Conservation (phyloP, 169 alveolate species). For the Eimeria zaria region DNA sequence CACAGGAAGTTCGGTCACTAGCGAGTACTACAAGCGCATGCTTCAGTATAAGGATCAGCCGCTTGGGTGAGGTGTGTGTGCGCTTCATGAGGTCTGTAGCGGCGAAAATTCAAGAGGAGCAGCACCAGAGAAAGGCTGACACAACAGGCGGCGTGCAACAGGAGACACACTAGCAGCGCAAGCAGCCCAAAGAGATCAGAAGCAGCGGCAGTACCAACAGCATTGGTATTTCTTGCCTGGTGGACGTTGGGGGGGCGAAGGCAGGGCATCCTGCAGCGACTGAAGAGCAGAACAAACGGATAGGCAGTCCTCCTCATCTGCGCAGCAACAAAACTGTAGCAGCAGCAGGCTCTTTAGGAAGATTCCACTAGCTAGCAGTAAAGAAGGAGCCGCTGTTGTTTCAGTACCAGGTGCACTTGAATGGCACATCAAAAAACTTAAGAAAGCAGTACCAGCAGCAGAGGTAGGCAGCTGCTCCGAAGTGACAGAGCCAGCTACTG, state of each 20-base stretch:
- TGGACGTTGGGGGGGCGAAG: not conserved
- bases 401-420: not conserved
- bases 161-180: not conserved
- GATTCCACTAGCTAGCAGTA: not conserved
- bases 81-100: not conserved
- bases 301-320: conserved; percentile 64
- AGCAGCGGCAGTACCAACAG: not conserved
- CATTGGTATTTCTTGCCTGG: conserved; percentile 22
- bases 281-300: conserved; percentile 64
- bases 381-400: not conserved
- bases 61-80: not conserved
- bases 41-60: not conserved
- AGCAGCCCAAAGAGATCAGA: not conserved
- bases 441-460: not conserved
- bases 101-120: not conserved
- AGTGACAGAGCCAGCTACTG: no score
- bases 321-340: not conserved
- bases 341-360: not conserved
- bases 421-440: not conserved
- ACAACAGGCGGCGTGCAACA: not conserved
- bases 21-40: not conserved
- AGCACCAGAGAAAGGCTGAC: not conserved
- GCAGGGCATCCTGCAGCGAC: conserved; percentile 23
- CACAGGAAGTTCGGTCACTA: not conserved
- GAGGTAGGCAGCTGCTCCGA: not conserved